A percentile compares a stretch with the other conserved stretches of the same genome.
These are phyloP conservation scores for Acacia crassicarpa DNA, from an alignment of 306 rosid species.

Conservation along the genomic window DNA sequence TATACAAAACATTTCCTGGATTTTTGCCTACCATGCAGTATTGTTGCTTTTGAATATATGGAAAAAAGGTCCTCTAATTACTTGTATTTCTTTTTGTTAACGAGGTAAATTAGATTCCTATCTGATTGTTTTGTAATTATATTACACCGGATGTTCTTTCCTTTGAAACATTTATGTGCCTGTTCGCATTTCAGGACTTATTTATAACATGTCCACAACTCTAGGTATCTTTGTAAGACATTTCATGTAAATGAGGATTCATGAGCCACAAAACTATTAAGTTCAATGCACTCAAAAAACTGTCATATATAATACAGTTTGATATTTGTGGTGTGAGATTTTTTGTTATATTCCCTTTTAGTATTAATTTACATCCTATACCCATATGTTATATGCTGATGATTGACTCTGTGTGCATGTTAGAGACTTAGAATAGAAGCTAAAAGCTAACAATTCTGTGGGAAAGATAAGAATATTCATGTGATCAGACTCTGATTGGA, in stretches of 20 bases:
- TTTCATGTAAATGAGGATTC: not conserved
- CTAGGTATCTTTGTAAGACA: not conserved
- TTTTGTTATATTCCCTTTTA: not conserved
- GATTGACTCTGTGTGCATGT: not conserved
- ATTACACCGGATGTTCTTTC: not conserved
- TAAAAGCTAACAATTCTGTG: not conserved
- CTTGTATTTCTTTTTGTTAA: not conserved
- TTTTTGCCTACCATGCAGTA: not conserved
- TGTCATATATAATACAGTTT: not conserved
- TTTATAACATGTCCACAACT: not conserved
- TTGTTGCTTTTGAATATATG: not conserved
- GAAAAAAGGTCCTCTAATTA: not conserved
- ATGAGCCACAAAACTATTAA: not conserved
- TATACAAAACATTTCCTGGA: not conserved
- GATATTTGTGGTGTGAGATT: not conserved
- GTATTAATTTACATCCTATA: not conserved
- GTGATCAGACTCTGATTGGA: not conserved
- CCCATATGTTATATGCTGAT: not conserved
- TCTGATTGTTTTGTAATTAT: not conserved
- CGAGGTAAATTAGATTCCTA: not conserved
- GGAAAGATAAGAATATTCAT: not conserved
- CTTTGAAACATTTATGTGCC: not conserved
- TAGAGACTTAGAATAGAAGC: not conserved
- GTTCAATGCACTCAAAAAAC: not conserved
- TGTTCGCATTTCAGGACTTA: not conserved